These are phyloP conservation scores for Lasiosphaeria ovina DNA, from an alignment of 495 filamentous ascomycete species.

Conservation along the genomic window DNA sequence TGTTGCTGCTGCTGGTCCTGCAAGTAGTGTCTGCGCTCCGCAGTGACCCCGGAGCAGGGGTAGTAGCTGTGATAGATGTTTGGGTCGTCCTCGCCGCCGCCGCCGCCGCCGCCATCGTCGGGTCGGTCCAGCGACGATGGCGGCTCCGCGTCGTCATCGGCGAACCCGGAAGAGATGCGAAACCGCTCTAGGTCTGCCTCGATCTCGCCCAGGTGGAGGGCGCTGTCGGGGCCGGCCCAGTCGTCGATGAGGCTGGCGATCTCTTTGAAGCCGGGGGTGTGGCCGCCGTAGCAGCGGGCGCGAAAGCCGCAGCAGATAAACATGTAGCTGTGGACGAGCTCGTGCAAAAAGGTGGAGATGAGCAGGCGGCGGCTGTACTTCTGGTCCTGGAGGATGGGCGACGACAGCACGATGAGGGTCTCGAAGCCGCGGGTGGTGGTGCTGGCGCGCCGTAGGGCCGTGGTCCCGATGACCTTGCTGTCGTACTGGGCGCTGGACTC, in stretches of 20 bases:
- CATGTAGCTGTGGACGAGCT: slow-evolving; percentile 57
- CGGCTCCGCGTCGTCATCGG: not conserved
- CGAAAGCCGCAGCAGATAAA: slow-evolving; percentile 55
- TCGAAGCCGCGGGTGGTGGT: slow-evolving; percentile 42
- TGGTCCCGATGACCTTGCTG: slow-evolving; percentile 52
- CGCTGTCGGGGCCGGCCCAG: slow-evolving; percentile 48
- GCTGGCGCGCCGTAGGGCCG: slow-evolving; percentile 44
- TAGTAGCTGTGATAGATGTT: slow-evolving; percentile 11
- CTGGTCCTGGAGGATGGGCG: slow-evolving; percentile 44
- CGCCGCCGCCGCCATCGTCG: slow-evolving; percentile 5
- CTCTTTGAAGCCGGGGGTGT: slow-evolving; percentile 49
- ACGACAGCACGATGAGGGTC: slow-evolving; percentile 54
- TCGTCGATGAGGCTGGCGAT: slow-evolving; percentile 53
- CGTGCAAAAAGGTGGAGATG: slow-evolving; percentile 57
- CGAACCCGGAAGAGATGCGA: slow-evolving; percentile 17
- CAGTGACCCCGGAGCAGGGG: slow-evolving; percentile 27
- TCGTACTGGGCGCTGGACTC: slow-evolving; percentile 32
- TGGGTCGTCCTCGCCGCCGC: not conserved
- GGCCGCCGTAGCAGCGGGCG: slow-evolving; percentile 48
- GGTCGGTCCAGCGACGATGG: not conserved
- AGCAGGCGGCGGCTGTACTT: slow-evolving; percentile 51
- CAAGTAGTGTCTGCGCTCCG: slow-evolving; percentile 9
- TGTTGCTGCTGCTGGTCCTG: too few relatives aligned
- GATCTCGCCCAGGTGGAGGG: slow-evolving; percentile 48
- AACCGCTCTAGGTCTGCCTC: slow-evolving; percentile 53